Conservation (phyloP, 75 land plant genomes). For the Azolla pinnata region DNA sequence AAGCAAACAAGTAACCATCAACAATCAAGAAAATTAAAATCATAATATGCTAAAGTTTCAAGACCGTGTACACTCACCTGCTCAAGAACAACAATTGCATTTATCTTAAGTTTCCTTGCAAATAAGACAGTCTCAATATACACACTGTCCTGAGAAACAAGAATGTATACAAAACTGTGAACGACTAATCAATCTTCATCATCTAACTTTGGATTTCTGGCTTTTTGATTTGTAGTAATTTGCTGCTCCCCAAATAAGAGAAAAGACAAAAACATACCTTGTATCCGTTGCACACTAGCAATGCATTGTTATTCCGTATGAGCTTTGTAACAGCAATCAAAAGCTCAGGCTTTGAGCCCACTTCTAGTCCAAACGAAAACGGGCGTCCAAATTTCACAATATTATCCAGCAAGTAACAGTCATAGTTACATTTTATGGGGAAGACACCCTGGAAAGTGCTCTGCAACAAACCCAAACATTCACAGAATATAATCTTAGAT, state of each 20-base stretch:
- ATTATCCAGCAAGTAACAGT: conserved; percentile 24
- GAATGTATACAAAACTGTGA: no score
- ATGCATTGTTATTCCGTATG: conserved; percentile 24
- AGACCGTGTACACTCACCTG: no score
- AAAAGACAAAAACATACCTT: conserved; percentile 31
- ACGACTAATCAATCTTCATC: no score
- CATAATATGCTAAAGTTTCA: no score
- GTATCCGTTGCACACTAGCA: conserved; percentile 47
- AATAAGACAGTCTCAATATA: conserved; percentile 34
- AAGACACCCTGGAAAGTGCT: conserved; percentile 40
- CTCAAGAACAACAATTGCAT: conserved; percentile 35
- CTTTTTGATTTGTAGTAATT: no score
- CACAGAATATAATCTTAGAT: no score
- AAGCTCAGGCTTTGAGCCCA: conserved; percentile 42
- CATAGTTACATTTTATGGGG: conserved; percentile 40
- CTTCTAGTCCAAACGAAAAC: conserved; percentile 37
- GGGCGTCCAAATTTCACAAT: conserved; percentile 32
- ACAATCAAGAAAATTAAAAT: no score
- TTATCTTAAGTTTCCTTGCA: conserved; percentile 28
- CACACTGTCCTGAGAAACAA: conserved; percentile 27
- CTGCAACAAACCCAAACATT: no score
- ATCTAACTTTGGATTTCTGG: no score
- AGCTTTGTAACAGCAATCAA: conserved; percentile 35
- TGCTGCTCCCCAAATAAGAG: no score
- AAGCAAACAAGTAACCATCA: no score